Evolutionary conservation across 345 rosid genomes (phyloP), one percentile per base, ranked within the genome.

Genomic region (Litchi chinensis): DNA sequence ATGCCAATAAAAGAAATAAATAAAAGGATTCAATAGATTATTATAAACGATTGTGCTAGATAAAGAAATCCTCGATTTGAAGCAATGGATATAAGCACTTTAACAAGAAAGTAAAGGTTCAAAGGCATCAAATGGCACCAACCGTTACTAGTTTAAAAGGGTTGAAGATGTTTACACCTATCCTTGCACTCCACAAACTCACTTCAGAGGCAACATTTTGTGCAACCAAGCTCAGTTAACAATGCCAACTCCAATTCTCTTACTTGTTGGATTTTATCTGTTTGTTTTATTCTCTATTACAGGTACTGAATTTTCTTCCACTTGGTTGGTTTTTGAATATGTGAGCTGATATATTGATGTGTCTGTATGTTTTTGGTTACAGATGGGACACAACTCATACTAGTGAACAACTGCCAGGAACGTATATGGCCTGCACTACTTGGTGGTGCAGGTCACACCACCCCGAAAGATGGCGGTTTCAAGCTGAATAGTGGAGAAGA

Each of bases 381-480:
- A 90, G 97, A 80, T 84, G 98, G 91, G 65, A 83, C 84, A 37
- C 94, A 94, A 65, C 89, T 94, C 8, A 94, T 93, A 72, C 68
- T 94, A 1, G 95, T 94, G 46, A 94, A 94, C 85, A 94, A 94
- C 86, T 94, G 96, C 82, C 86, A 82, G 21, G 94, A 92, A 72
- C 87, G 86, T 81, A 75, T 92, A 83, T 94, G 98, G 98, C 98
- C 98, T 0, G 98, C 92, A 62, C 80, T 91, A 8, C 98, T 91
- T 8, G 95, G 98, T 32, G 71, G 88, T 10, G 93, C 89, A 12
- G 94, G 93, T 63, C 94, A 89, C 6, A 40, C 79, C 11, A 92
- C 89, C 0, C 93, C 92, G 0, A 80, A 81, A 76, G 82, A 87
- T 40, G 98, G 97, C 0, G 97, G 98, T 0, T 92, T 93, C 75